Conservation (phyloP, 352 stramenopile genomes). For the Elongisporangium prolatum region DNA sequence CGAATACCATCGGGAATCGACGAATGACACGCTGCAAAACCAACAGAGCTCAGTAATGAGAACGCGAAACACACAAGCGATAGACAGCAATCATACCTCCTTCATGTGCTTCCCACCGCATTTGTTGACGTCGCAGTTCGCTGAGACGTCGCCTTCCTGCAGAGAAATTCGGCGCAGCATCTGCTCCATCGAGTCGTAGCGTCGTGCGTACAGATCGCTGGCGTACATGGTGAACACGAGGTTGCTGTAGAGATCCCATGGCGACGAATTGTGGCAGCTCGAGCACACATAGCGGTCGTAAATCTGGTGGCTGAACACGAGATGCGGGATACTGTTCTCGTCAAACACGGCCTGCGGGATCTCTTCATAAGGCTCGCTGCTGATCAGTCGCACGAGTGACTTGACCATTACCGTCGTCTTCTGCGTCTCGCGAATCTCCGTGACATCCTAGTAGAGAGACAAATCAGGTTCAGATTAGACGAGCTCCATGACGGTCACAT, state of each 20-base stretch:
- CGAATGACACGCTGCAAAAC: constrained; percentile 51
- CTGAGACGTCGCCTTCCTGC: constrained; percentile 49
- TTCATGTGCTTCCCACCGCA: constrained; percentile 65
- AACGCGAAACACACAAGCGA: neutral
- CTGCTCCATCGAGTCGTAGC: constrained; percentile 67
- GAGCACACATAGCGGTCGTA: constrained; percentile 78
- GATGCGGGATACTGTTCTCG: constrained; percentile 81
- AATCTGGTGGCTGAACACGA: constrained; percentile 86
- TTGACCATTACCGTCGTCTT: constrained; percentile 73
- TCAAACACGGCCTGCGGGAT: constrained; percentile 71
- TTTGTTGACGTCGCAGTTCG: constrained; percentile 44
- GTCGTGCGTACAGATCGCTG: constrained; percentile 53
- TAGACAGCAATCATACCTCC: constrained; percentile 26
- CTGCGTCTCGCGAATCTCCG: constrained; percentile 66
- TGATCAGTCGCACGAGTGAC: constrained; percentile 66
- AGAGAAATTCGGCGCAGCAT: constrained; percentile 60
- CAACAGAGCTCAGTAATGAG: neutral
- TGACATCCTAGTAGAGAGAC: constrained; percentile 27
- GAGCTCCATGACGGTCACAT: neutral
- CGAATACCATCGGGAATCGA: constrained; percentile 84
- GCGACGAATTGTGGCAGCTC: constrained; percentile 50
- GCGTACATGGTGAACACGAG: constrained; percentile 82
- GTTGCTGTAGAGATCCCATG: constrained; percentile 81
- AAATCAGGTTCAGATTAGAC: neutral
- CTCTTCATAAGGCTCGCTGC: constrained; percentile 55